These are phyloP conservation scores for Penicillium griseofulvum DNA, from an alignment of 2,329 filamentous ascomycete genomes.

Conservation along the genomic window DNA sequence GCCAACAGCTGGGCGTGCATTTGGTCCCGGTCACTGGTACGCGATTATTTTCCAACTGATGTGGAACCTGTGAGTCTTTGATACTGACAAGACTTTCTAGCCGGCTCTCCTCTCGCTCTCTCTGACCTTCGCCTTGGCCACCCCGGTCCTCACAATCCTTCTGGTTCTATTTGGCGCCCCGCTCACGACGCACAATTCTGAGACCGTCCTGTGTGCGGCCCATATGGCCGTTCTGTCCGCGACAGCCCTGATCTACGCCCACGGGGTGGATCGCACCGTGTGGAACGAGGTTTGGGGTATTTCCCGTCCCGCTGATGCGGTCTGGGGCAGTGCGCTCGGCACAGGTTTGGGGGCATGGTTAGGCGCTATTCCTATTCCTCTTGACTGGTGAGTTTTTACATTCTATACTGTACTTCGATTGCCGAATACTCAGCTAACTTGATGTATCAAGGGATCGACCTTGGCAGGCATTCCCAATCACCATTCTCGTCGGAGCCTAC, in stretches of 20 bases:
- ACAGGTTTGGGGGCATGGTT: conserved; percentile 81
- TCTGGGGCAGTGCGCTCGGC: conserved; percentile 79
- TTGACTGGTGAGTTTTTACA: conserved; percentile 71
- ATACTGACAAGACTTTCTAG: conserved; percentile 41
- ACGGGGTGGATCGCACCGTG: conserved; percentile 69
- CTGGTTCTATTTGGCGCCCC: conserved; percentile 91
- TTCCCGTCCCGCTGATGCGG: conserved; percentile 73
- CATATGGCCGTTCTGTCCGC: conserved; percentile 78
- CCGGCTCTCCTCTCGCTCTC: conserved; percentile 68
- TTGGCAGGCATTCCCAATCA: conserved; percentile 98
- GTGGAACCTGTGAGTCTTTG: not conserved
- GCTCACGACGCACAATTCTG: conserved; percentile 71
- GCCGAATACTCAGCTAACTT: conserved; percentile 2
- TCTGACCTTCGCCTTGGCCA: conserved; percentile 50
- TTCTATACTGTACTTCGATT: not conserved
- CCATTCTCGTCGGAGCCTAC: conserved; percentile 80
- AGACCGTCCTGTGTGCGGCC: conserved; percentile 76
- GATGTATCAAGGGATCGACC: conserved; percentile 69
- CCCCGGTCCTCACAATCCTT: conserved; percentile 57
- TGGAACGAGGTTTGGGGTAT: conserved; percentile 71
- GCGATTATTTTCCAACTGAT: not conserved
- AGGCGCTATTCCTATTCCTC: conserved; percentile 88
- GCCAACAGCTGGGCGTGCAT: conserved; percentile 15
- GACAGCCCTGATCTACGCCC: conserved; percentile 79
- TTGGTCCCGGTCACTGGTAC: conserved; percentile 30